Evolutionary conservation across 441 rosid species (phyloP).

Genomic region (Populus tomentosa): DNA sequence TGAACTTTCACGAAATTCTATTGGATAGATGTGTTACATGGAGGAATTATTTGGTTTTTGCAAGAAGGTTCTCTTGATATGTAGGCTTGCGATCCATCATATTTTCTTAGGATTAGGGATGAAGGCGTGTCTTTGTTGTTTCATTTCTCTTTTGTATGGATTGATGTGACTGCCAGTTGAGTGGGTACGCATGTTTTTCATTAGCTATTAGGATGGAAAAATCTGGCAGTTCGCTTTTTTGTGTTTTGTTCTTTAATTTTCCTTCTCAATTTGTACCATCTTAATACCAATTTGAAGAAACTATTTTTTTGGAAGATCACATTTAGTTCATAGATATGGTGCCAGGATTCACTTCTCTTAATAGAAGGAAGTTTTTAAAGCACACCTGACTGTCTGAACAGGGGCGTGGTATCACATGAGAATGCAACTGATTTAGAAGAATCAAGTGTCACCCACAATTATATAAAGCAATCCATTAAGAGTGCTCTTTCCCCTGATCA

Average conservation of each 20-base stretch:
- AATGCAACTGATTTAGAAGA: too few relatives aligned
- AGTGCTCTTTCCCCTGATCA: too few relatives aligned
- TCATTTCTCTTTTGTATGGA: background rate
- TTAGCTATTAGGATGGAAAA: background rate
- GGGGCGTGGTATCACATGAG: constrained; percentile 3
- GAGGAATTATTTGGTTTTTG: background rate
- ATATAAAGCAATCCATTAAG: too few relatives aligned
- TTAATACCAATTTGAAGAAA: background rate
- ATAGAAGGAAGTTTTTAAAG: background rate
- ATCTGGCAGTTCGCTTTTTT: background rate
- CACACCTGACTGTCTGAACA: background rate
- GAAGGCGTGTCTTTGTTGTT: background rate
- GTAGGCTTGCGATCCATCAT: background rate
- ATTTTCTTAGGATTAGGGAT: background rate
- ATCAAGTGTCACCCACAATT: too few relatives aligned
- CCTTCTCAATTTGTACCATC: background rate
- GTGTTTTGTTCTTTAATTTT: background rate
- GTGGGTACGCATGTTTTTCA: background rate
- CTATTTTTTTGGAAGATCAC: background rate
- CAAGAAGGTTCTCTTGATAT: background rate
- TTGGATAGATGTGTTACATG: background rate
- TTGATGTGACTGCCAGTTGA: background rate
- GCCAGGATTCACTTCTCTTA: background rate
- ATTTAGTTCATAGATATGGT: background rate
- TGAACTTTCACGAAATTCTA: background rate